Base-by-base conservation (phyloP, 1,284 basidiomycete species). In the Pyrrhoderma lamaoense region DNA sequence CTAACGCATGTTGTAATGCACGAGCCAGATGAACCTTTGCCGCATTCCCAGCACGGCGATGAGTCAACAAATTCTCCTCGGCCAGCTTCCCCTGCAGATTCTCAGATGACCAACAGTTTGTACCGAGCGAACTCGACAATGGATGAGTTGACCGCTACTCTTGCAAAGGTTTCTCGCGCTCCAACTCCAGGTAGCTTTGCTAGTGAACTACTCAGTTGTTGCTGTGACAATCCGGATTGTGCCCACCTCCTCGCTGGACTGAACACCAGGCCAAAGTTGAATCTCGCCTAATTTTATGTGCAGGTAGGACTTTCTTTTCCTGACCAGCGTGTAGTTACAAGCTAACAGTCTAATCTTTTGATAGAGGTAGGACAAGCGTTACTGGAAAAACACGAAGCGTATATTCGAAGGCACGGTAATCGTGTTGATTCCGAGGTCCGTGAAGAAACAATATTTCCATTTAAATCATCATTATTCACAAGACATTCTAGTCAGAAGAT, bases 311-410 rank as follows among this genome's bases (percentile, higher is more conserved):
- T 39, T 47, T 53, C 22, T 45, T 18, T 45, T 35, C 35, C 50
- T 35, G n/a, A 8, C 45, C 19, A 59, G 92, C 92, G n/a, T 95
- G 7, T 31, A 16, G 38, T 40, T 8, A 40, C 7, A 40, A 16
- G 5, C 21, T 22, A 5, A 18, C n/a, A 22, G 9, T 40, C 38
- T 40, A 22, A 40, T 14, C 21, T 85, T 97, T 43, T 93, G 43
- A 21, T 59, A 92, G 93, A 96, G 71, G 86, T 97, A 44, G 94
- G 94, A 1, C 89, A 93, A 66, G 93, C 93, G 1, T 69, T 98
- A 42, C 67, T 97, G 45, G 82, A 88, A 61, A 75, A 86, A 56
- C 91, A 93, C 64, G 93, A 95, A 67, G 87, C 85, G 2, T 88
- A 89, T 64, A 77, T 93, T 45, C 80, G 85, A 51, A 74, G 77